Conservation (phyloP, 176 grass and related monocot genomes). For the Carex scoparia region DNA sequence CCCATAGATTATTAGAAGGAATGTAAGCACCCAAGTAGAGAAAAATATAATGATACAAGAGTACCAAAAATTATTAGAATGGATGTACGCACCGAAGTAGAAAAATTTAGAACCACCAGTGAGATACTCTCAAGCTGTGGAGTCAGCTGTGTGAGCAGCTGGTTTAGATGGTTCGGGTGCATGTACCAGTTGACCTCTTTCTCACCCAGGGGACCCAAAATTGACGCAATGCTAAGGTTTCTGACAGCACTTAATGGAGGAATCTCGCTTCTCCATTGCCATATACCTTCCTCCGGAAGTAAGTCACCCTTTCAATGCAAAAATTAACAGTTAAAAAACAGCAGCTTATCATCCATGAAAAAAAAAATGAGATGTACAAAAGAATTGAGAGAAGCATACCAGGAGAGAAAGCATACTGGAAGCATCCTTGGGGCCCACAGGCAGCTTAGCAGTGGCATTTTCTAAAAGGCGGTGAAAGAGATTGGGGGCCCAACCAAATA, state of each 20-base stretch:
- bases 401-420: constrained; percentile 91
- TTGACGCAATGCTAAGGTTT: constrained; percentile 66
- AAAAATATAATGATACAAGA: constrained; percentile 20
- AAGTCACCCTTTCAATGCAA: constrained; percentile 71
- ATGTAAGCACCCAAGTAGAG: constrained; percentile 67
- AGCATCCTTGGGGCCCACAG: constrained; percentile 85
- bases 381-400: constrained; percentile 46
- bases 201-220: constrained; percentile 80
- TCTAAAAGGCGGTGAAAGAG: constrained; percentile 91
- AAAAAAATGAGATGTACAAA: constrained; percentile 10
- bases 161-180: constrained; percentile 51
- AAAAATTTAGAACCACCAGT: constrained; percentile 69
- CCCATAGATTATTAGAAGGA: constrained; percentile 22
- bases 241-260: constrained; percentile 78
- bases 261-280: constrained; percentile 82
- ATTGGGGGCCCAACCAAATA: constrained; percentile 86
- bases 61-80: constrained; percentile 24
- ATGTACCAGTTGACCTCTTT: constrained; percentile 86
- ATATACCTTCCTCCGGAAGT: constrained; percentile 88
- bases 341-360: background rate
- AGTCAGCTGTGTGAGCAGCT: constrained; percentile 64
- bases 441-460: constrained; percentile 60
- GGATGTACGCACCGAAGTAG: constrained; percentile 66
- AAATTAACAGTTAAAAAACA: constrained; percentile 31
- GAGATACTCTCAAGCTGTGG: constrained; percentile 89